Evolutionary conservation across 2,329 filamentous ascomycete species (phyloP).

Genomic region (Neoarthrinium moseri): DNA sequence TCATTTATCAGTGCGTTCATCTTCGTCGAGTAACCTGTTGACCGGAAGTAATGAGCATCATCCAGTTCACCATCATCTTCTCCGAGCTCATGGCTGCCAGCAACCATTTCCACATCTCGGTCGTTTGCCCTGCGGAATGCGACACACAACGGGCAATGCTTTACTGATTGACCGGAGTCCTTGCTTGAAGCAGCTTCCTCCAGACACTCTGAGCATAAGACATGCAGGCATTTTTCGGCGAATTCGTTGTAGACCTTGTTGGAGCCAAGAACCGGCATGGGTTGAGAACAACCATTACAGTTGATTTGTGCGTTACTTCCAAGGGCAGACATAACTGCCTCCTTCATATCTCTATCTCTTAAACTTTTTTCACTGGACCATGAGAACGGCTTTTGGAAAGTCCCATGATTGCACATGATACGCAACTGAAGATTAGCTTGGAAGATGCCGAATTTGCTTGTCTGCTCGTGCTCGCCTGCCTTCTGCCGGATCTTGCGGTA

Average conservation of each 20-base stretch:
- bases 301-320: conserved; percentile 21
- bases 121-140: neutral
- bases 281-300: conserved; percentile 31
- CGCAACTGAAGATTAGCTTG: conserved; percentile 44
- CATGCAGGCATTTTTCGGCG: conserved; percentile 26
- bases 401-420: conserved; percentile 50
- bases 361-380: conserved; percentile 34
- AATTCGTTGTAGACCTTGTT: conserved; percentile 17
- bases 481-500: conserved; percentile 35
- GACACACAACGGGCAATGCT: conserved; percentile 22
- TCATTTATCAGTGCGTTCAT: conserved; percentile 30
- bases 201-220: conserved; percentile 30
- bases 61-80: conserved; percentile 4
- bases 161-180: neutral
- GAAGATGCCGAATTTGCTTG: conserved; percentile 41
- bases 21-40: conserved; percentile 29
- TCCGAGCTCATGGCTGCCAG: neutral
- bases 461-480: conserved; percentile 31
- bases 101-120: neutral
- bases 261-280: conserved; percentile 27
- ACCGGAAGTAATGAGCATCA: conserved; percentile 25
- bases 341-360: conserved; percentile 37
- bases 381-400: conserved; percentile 42
- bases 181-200: conserved; percentile 13
- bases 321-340: conserved; percentile 13